Base-by-base conservation (phyloP, 768 basidiomycete species). In the Crepidotus variabilis region DNA sequence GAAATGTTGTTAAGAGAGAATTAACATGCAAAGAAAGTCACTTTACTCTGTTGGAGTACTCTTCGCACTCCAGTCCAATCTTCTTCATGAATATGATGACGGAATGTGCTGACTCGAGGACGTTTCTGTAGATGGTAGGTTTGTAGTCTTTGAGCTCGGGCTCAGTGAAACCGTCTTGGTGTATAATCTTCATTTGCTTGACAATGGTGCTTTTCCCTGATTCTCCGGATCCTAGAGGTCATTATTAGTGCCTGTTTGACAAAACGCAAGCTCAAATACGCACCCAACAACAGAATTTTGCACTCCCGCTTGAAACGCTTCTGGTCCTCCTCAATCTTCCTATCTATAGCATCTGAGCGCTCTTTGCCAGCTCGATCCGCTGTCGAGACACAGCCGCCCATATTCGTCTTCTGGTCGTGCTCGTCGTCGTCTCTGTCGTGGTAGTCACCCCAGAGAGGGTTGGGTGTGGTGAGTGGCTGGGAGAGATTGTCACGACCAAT, bases 161-260 rank as follows among this genome's bases (percentile, higher is more conserved):
- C 7, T 73, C 71, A 2, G 86, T 83, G 72, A 94, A 98, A 11
- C 95, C 95, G 59, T 87, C 85, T 69, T 96, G 91, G 69, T 98
- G 91, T 50, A 98, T 94, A 56, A 98, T 95, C 79, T 96, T 97
- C 94, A 98, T 97, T 71, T 98, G 95, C 69, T 98, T 98, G 34
- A 97, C 94, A 61, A 98, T 93, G 0, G 95, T 98, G 3, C 85
- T 87, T 74, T 98, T 98, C 6, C 95, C 96, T 0, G 90, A 92
- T 75, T 96, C 94, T 64, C 95, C 93, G 13, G 94, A 94, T 54
- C 95, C 94, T 95, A 63, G 18, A 45, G 50, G 50, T 32, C 11
- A 50, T 20, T 2, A 50, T 52, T 21, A 50, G 33, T 11, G 14
- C 10, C 10, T 14, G 9, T 5, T 6, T 24, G 16, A 11, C 32